Evolutionary conservation across 1,284 basidiomycete genomes (phyloP), one percentile per base, ranked within the genome.

Genomic region (Moesziomyces globuligerus): DNA sequence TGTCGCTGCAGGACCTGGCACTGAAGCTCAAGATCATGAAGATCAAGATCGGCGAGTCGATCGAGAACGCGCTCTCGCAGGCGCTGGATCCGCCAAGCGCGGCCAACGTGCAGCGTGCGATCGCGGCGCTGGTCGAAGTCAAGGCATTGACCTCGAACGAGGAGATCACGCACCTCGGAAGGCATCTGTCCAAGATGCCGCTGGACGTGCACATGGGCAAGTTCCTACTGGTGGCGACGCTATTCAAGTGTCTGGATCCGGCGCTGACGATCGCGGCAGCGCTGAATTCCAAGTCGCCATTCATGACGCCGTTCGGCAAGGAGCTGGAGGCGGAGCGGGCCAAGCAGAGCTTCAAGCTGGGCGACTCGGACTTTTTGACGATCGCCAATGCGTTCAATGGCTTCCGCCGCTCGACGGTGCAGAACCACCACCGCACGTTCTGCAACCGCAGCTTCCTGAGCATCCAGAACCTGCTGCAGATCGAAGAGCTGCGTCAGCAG

Each of bases 21-120:
- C 86, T 99, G 45, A 90, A 94, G 47, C 97, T 95, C 84, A 99
- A 99, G 85, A 95, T 97, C 62, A 91, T 98, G 88, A 93, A 92
- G 77, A 86, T 96, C 41, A 90, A 91, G 72, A 84, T 98, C 40
- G 95, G 94, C 13, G 84, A 86, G 13, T 74, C 72, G 0, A 93
- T 98, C 56, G 94, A 96, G 81, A 92, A 96, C 61, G 93, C 94
- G 1, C 86, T 99, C 1, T 88, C 89, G 32, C 87, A 87, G 62
- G 94, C 95, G 1, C 84, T 98, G 46, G 95, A 98, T 77, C 94
- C 96, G 4, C 96, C 96, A 1, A 86, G 89, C 1, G 81, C 90
- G 0, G 85, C 90, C 74, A 99, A 98, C 79, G 88, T 99, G 34
- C 94, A 96, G 81, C 87, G 94, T 45, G 95, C 96, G 3, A 88